These are phyloP conservation scores for Microascus cirrosus DNA, from an alignment of 2,329 filamentous ascomycete species.

Conservation along the genomic window DNA sequence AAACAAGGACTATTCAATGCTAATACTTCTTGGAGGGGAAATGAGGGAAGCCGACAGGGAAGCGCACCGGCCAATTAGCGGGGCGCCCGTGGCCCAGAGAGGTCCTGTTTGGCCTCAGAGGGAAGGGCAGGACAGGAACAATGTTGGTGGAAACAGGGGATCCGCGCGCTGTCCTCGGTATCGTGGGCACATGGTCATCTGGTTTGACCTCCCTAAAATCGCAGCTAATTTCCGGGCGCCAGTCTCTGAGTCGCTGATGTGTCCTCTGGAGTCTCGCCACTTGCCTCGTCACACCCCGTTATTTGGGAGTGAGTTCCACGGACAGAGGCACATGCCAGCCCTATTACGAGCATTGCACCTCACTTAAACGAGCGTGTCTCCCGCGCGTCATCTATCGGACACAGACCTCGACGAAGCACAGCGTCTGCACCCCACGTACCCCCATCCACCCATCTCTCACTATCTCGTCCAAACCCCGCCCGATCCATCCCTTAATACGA, in stretches of 20 bases:
- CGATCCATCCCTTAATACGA: neutral
- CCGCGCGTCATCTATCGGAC: neutral
- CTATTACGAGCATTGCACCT: neutral
- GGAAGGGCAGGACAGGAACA: neutral
- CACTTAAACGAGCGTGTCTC: neutral
- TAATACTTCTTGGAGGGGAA: too few species aligned
- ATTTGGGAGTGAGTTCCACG: neutral
- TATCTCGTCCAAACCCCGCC: neutral
- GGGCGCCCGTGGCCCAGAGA: too few species aligned
- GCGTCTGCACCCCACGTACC: neutral
- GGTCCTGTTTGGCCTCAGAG: too few species aligned
- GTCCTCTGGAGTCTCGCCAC: neutral
- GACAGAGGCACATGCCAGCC: neutral
- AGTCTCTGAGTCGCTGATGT: neutral
- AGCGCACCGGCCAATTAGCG: too few species aligned
- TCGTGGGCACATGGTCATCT: neutral
- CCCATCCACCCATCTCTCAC: neutral
- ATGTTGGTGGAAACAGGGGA: neutral
- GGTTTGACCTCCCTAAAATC: neutral
- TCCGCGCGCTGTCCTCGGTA: neutral
- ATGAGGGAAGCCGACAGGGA: too few species aligned
- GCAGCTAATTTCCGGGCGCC: neutral
- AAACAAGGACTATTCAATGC: too few species aligned
- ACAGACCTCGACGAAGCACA: neutral
- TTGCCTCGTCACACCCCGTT: neutral